Evolutionary conservation across 768 basidiomycete species (phyloP), one percentile per base, ranked within the genome.

Genomic region (Naganishia antarctica): DNA sequence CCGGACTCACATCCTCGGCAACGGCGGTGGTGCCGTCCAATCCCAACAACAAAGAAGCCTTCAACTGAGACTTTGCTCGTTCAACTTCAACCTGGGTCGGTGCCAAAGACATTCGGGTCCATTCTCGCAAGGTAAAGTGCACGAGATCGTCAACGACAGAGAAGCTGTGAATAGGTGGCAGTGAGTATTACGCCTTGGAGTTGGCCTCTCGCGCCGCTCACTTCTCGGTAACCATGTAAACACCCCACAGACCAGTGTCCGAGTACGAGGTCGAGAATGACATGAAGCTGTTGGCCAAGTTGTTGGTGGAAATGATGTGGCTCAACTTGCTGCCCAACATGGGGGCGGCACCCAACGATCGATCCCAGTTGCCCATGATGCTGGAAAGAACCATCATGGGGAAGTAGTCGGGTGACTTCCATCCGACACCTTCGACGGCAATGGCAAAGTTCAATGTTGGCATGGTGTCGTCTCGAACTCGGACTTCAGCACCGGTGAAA

Each of bases 321-420:
- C 89, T 89, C 61, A 99, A 86, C 58, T 88, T 86, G 58, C 91
- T 96, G 66, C 90, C 91, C 68, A 94, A 85, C 60, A 96, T 82
- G 25, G 90, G 83, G 2, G 90, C 87, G 50, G 91, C 85, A 71
- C 94, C 96, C 71, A 98, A 86, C 49, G 88, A 89, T 70, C 96
- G 86, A 77, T 99, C 94, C 96, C 96, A 99, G 85, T 98, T 99
- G 68, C 96, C 96, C 80, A 98, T 88, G 80, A 98, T 90, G 73
- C 85, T 86, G 79, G 94, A 90, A 87, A 96, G 90, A 76, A 91
- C 92, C 81, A 97, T 86, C 93, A 99, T 94, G 66, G 93, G 91
- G 86, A 90, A 98, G 83, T 98, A 98, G 80, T 99, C 96, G 29
- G 94, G 92, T 11, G 89, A 91, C 71, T 87, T 90, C 93, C 94